Evolutionary conservation across 129 eudicot genomes (phyloP), one percentile per base, ranked within the genome.

Genomic region (Chrysanthemum makinoi): DNA sequence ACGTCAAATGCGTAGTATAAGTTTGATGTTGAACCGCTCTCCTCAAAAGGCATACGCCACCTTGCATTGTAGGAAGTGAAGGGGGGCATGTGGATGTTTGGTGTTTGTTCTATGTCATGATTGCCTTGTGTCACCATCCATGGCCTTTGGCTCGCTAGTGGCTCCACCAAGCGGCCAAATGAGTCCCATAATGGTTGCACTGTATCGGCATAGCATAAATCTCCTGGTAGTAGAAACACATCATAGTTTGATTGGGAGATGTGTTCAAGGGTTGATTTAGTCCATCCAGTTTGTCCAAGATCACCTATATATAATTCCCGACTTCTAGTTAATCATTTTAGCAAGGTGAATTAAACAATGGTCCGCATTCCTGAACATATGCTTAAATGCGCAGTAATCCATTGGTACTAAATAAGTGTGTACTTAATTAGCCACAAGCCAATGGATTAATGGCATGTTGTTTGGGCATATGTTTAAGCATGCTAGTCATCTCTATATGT

Each of bases 121-220:
- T 91, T 91, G 59, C 97, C 97, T 69, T 86, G 90, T 24, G 97
- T 88, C 49, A 91, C 97, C 96, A 91, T 91, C 97, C 97, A 91
- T 0, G 97, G 93, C 17, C 96, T 72, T 19, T 79, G 75, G 81
- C 93, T 91, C 6, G 97, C 88, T 22, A 81, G 84, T 2, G 88
- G 90, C 81, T 86, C 81, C 12, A 91, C 88, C 24, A 91, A 24
- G 14, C 75, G 69, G 2, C 96, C 96, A 43, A 88, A 91, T 2
- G 92, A 82, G 85, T 91, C 97, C 97, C 97, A 91, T 0, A 54
- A 44, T 1, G 77, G 75, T 30, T 91, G 96, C 22, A 52, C 2
- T 6, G 17, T 30, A 33, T 91, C 93, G 0, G 97, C 97, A 35
- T 88, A 91, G 0, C 93, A 78, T 50, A 91, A 82, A 68, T 91